Percentiles rank a stretch among this genome's conserved stretches.
phyloP scores from a whole-genome alignment of 1,284 basidiomycete species.

The Fomitopsis schrenkii region DNA sequence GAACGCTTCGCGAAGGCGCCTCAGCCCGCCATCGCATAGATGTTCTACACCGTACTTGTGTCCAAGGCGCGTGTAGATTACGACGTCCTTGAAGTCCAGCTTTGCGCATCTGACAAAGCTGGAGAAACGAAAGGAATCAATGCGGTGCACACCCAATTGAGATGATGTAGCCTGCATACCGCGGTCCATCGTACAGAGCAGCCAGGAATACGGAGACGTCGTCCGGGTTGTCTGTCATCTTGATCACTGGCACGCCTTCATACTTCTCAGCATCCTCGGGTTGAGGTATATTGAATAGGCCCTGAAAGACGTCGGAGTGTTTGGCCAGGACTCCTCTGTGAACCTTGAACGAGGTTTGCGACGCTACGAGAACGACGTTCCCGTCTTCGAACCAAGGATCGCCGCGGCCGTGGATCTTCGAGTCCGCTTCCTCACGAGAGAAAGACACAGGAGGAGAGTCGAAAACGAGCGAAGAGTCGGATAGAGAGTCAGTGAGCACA shows the following conservation, averaged over 20 bases:
- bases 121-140: neutral
- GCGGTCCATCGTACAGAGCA: conserved; percentile 2
- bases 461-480: no score
- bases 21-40: neutral
- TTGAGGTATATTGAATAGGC: conserved; percentile 6
- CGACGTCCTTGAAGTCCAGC: neutral
- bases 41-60: neutral
- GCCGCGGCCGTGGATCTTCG: neutral
- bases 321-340: conserved; percentile 6
- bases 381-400: neutral
- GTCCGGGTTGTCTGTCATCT: conserved; percentile 2
- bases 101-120: neutral
- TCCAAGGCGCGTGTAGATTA: neutral
- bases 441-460: no score
- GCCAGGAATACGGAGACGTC: conserved; percentile 6
- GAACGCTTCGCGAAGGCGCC: neutral
- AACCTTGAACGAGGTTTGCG: neutral
- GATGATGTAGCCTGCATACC: neutral
- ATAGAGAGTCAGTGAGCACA: no score
- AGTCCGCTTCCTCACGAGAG: neutral
- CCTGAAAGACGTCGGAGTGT: conserved; percentile 11
- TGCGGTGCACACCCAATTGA: neutral
- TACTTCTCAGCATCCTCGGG: conserved; percentile 2
- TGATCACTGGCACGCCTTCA: conserved; percentile 3
- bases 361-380: neutral